Percentiles rank a stretch among this genome's conserved stretches.
Conservation (phyloP, 2,329 filamentous ascomycete species). For the Talaromyces pinophilus region DNA sequence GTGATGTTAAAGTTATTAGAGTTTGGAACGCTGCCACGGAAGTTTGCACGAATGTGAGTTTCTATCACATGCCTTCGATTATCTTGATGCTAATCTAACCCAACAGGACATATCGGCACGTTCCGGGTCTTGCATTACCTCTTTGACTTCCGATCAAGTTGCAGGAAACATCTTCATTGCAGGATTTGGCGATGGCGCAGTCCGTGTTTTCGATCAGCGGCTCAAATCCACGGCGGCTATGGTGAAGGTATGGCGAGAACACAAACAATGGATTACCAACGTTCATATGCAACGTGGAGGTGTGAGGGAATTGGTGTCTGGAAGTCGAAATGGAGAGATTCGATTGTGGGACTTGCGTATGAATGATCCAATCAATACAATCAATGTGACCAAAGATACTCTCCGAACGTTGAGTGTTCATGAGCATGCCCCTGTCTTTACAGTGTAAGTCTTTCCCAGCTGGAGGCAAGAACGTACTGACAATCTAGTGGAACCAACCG, state of each 20-base stretch:
- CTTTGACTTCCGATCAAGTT: conserved; percentile 94
- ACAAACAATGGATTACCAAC: conserved; percentile 92
- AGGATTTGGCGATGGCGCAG: conserved; percentile 91
- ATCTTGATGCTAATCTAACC: neutral
- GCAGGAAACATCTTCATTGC: conserved; percentile 95
- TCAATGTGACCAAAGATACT: conserved; percentile 73
- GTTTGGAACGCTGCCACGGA: conserved; percentile 96
- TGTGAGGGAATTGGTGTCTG: conserved; percentile 84
- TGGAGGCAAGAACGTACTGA: conserved; percentile 1
- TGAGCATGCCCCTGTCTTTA: conserved; percentile 95
- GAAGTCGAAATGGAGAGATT: conserved; percentile 88
- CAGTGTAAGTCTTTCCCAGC: conserved; percentile 66
- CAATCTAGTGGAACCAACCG: conserved; percentile 74
- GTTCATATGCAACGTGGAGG: conserved; percentile 97
- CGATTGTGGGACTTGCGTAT: conserved; percentile 95
- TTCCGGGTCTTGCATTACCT: conserved; percentile 93
- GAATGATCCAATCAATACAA: conserved; percentile 72
- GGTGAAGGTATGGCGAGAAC: conserved; percentile 96
- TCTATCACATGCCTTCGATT: neutral
- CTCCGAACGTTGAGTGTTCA: conserved; percentile 87
- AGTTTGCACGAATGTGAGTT: conserved; percentile 71
- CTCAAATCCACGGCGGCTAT: conserved; percentile 82
- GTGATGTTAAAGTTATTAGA: conserved; percentile 90
- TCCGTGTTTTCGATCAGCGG: conserved; percentile 91
- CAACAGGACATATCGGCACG: conserved; percentile 81